phyloP scores from a whole-genome alignment of 768 basidiomycete genomes.

The Amanita subjunquillea region DNA sequence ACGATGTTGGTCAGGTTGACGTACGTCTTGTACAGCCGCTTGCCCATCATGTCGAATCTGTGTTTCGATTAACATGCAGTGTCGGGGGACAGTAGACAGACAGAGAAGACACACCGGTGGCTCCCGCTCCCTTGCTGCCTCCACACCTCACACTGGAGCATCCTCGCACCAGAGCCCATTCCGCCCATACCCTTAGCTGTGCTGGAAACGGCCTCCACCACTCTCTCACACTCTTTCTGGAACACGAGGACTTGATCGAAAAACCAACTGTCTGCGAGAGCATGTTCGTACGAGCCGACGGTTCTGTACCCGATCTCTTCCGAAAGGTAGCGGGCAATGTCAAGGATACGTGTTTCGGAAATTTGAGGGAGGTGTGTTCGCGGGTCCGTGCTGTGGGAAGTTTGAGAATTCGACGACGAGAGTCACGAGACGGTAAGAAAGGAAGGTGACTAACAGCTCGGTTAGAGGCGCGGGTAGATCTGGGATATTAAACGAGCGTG shows the following conservation, averaged over 20 bases:
- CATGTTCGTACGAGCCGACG: constrained; percentile 85
- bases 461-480: constrained; percentile 49
- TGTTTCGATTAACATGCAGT: neutral
- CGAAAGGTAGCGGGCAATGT: constrained; percentile 55
- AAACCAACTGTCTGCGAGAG: constrained; percentile 78
- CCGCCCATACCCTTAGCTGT: neutral
- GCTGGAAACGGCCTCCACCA: constrained; percentile 19
- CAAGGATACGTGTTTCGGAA: constrained; percentile 60
- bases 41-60: neutral
- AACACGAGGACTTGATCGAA: constrained; percentile 52
- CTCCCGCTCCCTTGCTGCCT: constrained; percentile 81
- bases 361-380: constrained; percentile 54
- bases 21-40: constrained; percentile 57
- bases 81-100: neutral
- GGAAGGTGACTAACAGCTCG: constrained; percentile 31
- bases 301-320: constrained; percentile 88
- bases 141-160: constrained; percentile 89
- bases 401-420: no score
- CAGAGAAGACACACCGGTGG: constrained; percentile 45
- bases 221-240: constrained; percentile 48
- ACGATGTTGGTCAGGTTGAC: constrained; percentile 65
- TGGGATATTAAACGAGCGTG: constrained; percentile 12
- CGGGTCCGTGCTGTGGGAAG: constrained; percentile 30
- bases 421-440: neutral
- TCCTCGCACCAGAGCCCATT: constrained; percentile 33